Evolutionary conservation across 441 rosid species (phyloP).

Genomic region (Eruca vesicaria): DNA sequence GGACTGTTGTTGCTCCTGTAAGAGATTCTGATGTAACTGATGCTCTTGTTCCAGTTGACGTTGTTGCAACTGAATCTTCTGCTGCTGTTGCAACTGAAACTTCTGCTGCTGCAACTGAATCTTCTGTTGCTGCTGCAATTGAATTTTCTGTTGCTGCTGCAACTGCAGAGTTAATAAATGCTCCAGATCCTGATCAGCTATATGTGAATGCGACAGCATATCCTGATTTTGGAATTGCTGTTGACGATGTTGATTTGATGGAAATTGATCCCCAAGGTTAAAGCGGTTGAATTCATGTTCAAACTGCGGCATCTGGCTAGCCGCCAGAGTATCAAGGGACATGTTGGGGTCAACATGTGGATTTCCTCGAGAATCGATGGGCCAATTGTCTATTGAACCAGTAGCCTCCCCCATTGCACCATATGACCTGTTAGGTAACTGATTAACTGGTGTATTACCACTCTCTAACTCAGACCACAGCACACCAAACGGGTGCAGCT

Average conservation of each 20-base stretch:
- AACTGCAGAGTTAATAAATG: slow-evolving; percentile 52
- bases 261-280: slow-evolving; percentile 54
- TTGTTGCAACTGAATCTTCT: slow-evolving; percentile 56
- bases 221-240: slow-evolving; percentile 30
- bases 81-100: slow-evolving; percentile 57
- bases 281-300: slow-evolving; percentile 53
- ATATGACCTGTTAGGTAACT: slow-evolving; percentile 46
- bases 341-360: slow-evolving; percentile 42
- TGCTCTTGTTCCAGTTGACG: slow-evolving; percentile 67
- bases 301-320: slow-evolving; percentile 46
- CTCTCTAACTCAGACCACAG: slow-evolving; percentile 85
- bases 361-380: slow-evolving; percentile 52
- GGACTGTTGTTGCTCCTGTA: slow-evolving; percentile 69
- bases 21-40: slow-evolving; percentile 68
- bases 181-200: slow-evolving; percentile 44
- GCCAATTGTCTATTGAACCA: slow-evolving; percentile 49
- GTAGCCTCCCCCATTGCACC: slow-evolving; percentile 47
- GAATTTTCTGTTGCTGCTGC: slow-evolving; percentile 56
- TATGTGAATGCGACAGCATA: slow-evolving; percentile 10
- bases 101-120: slow-evolving; percentile 58
- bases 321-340: slow-evolving; percentile 49
- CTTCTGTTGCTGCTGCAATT: slow-evolving; percentile 58
- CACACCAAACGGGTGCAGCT: slow-evolving; percentile 80
- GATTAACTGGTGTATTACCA: slow-evolving; percentile 44
- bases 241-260: slow-evolving; percentile 50